phyloP scores from a whole-genome alignment of 768 basidiomycete genomes.

The Russula compacta region DNA sequence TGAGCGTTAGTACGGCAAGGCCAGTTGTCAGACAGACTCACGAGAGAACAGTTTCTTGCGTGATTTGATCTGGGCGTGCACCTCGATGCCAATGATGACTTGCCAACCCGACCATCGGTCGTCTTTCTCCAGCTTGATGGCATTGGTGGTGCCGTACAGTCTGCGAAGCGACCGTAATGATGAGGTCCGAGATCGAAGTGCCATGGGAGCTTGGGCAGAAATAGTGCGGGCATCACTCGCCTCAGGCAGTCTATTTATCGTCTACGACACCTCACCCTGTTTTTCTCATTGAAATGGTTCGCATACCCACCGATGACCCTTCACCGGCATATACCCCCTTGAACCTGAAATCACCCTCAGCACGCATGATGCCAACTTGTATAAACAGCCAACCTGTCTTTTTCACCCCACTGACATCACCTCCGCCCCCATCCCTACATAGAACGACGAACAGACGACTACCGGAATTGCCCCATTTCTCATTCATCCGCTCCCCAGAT shows the following conservation, averaged over 20 bases:
- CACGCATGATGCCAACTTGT: not conserved
- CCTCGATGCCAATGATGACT: conserved; percentile 88
- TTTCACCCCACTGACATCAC: not conserved
- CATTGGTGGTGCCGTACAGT: conserved; percentile 1
- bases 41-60: conserved; percentile 83
- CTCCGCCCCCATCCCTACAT: not conserved
- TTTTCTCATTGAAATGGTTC: not conserved
- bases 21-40: conserved; percentile 29
- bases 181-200: conserved; percentile 15
- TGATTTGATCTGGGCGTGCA: conserved; percentile 90
- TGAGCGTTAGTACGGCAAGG: not conserved
- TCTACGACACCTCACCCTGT: not conserved
- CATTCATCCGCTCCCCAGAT: not conserved
- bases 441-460: conserved; percentile 3
- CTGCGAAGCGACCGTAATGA: conserved; percentile 6
- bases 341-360: not conserved
- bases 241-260: not conserved
- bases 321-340: conserved; percentile 8
- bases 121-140: conserved; percentile 16
- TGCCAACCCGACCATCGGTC: conserved; percentile 77
- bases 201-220: conserved; percentile 7
- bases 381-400: not conserved
- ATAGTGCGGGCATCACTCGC: not conserved
- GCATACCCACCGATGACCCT: not conserved
- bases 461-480: not conserved